Evolutionary conservation across 2,329 filamentous ascomycete species (phyloP), one percentile per base, ranked within the genome.

Genomic region (Fusarium pilosicola): DNA sequence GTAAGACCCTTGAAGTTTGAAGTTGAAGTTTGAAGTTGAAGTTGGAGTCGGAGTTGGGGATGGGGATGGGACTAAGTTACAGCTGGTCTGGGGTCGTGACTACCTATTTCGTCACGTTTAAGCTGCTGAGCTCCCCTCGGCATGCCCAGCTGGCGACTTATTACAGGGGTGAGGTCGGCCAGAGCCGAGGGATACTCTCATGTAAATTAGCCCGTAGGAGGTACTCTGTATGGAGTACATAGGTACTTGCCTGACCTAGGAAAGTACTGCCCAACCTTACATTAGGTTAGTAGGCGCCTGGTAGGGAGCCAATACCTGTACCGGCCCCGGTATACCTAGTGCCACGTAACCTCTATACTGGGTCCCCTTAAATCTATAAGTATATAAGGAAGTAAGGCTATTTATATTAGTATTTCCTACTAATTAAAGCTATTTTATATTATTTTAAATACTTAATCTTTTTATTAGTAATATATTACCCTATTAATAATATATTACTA

Each of bases 121-220:
- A 52, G 52, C 44, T 26, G 36, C 32, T 57, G 52, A 42, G 39
- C 30, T 69, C 51, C 45, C 67, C 71, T 71, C 59, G 65, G 64
- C 52, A 55, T 59, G 48, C n/a, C 32, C 38, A 68, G 54, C 56
- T 54, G 62, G 46, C 61, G 45, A 61, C 38, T 28, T 18, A 56
- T 26, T 58, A 73, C 76, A 80, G 75, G 79, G 78, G 62, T 78
- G 15, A 38, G 55, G 51, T 64, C 75, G 67, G 74, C 44, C 66
- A 72, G 73, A 78, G 69, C 79, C 76, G 79, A 80, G 78, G 67
- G 68, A 55, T 58, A 46, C 51, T 28, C 18, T 32, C 14, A 22
- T 28, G 44, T 28, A 34, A 34, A 15, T 34, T 34, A 28, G 24
- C 24, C 44, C 15, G 22, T 48, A 15, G 46, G 7, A 15, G 46